Base-by-base conservation (phyloP, 768 basidiomycete genomes). In the Lentinus brumalis region DNA sequence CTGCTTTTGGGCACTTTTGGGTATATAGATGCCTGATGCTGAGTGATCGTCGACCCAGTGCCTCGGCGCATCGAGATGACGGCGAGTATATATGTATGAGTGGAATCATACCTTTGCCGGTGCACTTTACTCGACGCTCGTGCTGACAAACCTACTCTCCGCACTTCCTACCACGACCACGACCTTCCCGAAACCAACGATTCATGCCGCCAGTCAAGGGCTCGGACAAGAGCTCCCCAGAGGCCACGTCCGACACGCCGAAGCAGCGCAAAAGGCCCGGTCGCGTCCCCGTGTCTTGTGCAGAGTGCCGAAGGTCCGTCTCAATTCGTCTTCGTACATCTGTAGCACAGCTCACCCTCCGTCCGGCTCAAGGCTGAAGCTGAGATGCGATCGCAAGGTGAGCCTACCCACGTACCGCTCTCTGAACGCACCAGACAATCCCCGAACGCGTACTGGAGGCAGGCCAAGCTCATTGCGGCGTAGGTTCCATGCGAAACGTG, bases 401-500 rank as follows among this genome's bases (percentile, higher is more conserved):
- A 26, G 63, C 26, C 18, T 38, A 15, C 42, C 30, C 32, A 26
- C 21, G 21, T 26, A 26, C 35, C 54, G 32, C 39, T 14, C 42
- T 5, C 39, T 6, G 3, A 30, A 10, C 40, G 11, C 40, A 18
- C n/a, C 29, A 12, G 29, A 26, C 46, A 49, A 1, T 10, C 21
- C 12, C 46, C 18, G 21, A 29, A 26, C 21, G 46, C 14, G 21
- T 49, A n/a, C 16, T 29, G 2, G 46, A 18, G 14, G 21, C 21
- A 26, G 26, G 21, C 29, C 21, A 49, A 12, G 21, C 12, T 18
- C 46, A 15, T 44, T 14, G 6, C 18, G 42, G 42, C 11, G 6
- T 66, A 91, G 88, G 80, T 91, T 38, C 90, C 90, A 11, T 92
- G 90, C 74, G 86, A 87, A 73, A 91, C 85, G 70, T 92, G 91